A percentile compares a stretch with the other conserved stretches of the same genome.
Conservation (phyloP, 192 early-diverging fungal genomes). For the Coemansia erecta region DNA sequence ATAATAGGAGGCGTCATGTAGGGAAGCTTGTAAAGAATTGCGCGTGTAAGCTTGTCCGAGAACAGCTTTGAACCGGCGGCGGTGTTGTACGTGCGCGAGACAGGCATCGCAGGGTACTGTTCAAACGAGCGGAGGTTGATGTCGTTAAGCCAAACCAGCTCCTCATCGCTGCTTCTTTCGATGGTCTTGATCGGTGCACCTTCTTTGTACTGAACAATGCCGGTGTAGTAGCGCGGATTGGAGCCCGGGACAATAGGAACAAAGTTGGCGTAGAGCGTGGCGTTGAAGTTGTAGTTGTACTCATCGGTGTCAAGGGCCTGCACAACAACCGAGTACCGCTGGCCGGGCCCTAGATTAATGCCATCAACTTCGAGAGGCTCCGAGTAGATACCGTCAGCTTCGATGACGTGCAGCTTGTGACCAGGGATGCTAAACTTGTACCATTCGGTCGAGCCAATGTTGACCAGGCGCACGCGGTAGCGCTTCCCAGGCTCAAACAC, state of each 20-base stretch:
- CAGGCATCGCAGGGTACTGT: conserved; percentile 41
- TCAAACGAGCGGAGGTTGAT: conserved; percentile 55
- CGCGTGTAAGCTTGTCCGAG: conserved; percentile 66
- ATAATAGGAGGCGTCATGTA: conserved; percentile 58
- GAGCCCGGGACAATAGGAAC: conserved; percentile 42
- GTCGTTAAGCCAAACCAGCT: conserved; percentile 41
- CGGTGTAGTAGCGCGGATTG: conserved; percentile 52
- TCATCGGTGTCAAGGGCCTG: conserved; percentile 56
- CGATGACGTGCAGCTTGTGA: conserved; percentile 74
- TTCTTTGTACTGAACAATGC: conserved; percentile 57
- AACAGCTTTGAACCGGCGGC: conserved; percentile 55
- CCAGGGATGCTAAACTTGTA: conserved; percentile 73
- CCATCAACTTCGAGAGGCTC: conserved; percentile 54
- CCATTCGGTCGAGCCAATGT: conserved; percentile 63
- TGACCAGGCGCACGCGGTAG: conserved; percentile 77
- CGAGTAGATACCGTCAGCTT: conserved; percentile 70
- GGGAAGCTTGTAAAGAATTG: conserved; percentile 66
- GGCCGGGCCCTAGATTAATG: conserved; percentile 63
- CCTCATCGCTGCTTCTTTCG: conserved; percentile 1
- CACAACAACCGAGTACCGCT: conserved; percentile 77
- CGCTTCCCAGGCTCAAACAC: conserved; percentile 67
- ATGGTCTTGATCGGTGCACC: conserved; percentile 54
- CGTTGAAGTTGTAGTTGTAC: conserved; percentile 68
- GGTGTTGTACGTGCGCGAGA: conserved; percentile 44
- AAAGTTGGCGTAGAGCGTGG: conserved; percentile 56